phyloP scores from a whole-genome alignment of 345 rosid species.

The Corchorus capsularis region DNA sequence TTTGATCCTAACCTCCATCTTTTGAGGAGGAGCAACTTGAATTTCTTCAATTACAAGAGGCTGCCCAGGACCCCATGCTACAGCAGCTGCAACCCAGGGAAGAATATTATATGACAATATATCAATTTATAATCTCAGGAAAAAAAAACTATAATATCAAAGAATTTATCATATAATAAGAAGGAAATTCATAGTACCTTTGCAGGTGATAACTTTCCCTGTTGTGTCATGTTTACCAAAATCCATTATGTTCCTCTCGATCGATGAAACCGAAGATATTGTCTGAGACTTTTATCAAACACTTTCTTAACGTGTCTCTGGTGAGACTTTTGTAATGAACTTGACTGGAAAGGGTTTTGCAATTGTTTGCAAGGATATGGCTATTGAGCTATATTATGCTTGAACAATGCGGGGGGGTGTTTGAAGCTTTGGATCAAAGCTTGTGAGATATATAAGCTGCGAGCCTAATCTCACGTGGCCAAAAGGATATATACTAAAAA shows the following conservation, averaged over 20 bases:
- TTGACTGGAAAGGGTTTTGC: background rate
- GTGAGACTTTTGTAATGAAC: background rate
- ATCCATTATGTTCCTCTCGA: slow-evolving; percentile 5
- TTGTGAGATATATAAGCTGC: background rate
- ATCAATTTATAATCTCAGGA: background rate
- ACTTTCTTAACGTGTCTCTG: background rate
- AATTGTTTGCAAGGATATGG: background rate
- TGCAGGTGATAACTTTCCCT: slow-evolving; percentile 21
- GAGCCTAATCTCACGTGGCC: background rate
- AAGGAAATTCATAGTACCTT: background rate
- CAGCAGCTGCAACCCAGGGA: slow-evolving; percentile 48
- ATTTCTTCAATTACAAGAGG: slow-evolving; percentile 56
- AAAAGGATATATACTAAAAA: background rate
- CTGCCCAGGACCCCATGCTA: slow-evolving; percentile 54
- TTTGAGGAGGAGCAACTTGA: slow-evolving; percentile 62
- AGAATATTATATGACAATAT: too few relatives aligned
- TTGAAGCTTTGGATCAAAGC: background rate
- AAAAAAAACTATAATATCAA: too few relatives aligned
- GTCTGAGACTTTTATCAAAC: background rate
- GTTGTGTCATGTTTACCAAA: background rate
- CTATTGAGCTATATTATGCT: background rate
- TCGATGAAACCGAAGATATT: background rate
- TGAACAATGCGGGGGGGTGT: background rate
- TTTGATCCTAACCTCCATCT: slow-evolving; percentile 63
- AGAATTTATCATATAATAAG: background rate